Evolutionary conservation across 768 basidiomycete species (phyloP), one percentile per base, ranked within the genome.

Genomic region (Termitomyces sp.): DNA sequence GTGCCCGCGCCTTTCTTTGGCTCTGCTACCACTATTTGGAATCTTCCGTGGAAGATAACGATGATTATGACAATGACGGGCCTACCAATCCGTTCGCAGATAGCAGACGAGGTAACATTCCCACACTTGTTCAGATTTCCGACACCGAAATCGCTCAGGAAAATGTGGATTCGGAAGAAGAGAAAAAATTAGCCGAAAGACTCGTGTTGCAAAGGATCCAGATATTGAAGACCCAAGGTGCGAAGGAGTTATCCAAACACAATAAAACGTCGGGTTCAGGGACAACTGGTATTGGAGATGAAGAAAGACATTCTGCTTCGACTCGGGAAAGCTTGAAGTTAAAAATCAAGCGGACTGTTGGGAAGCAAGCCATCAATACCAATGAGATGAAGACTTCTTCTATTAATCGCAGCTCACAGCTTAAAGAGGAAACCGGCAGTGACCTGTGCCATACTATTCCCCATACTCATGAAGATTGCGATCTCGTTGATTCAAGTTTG

Each of bases 1-100:
- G 94, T 46, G 91, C 90, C 7, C 79, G 75, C 46, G 89, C 88
- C 3, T 93, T 96, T 70, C 81, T 96, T 31, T 93, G 90, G 88
- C 79, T 95, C 57, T 81, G 93, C 67, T 94, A 84, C 73, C 84
- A 88, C 67, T 90, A 91, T 68, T 79, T 90, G 61, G 89, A 91
- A 68, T 71, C 72, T 15, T 68, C 72, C 11, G 65, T 70, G 5
- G 62, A 60, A 33, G 65, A 70, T 31, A 62, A 55, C 39, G 75
- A 78, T 42, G 73, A 79, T 61, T 73, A 78, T 50, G 75, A 79
- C 63, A 70, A 69, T 37, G 72, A 73, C 24, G 66, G 68, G 39
- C 65, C 66, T 6, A 57, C 62, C 11, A 90, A 90, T 63, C 86
- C 88, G 0, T 91, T 91, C 67, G 76, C 81, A 44, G 82, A 85